Conservation (phyloP, 331 rosid genomes). For the Malus hybrid region DNA sequence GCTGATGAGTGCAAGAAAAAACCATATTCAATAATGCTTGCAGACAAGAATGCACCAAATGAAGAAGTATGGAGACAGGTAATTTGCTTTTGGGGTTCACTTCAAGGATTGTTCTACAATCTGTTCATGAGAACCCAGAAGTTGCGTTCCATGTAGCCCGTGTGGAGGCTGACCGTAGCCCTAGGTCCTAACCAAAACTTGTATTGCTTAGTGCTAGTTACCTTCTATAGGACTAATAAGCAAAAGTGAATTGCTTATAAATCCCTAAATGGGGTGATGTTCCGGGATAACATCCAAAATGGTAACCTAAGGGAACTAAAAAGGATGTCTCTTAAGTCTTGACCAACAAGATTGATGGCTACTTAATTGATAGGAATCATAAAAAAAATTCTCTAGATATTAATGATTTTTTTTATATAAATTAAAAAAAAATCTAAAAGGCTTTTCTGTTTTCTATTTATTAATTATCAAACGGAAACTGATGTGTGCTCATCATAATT, state of each 20-base stretch:
- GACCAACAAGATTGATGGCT: background rate
- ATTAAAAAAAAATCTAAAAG: no score
- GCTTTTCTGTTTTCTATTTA: background rate
- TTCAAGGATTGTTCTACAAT: background rate
- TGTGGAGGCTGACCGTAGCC: background rate
- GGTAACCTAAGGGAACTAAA: background rate
- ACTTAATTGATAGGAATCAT: background rate
- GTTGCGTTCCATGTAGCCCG: background rate
- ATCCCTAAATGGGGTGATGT: background rate
- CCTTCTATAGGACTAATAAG: background rate
- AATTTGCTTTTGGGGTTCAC: slow-evolving; percentile 14
- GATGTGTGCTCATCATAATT: slow-evolving; percentile 7
- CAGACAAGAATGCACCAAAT: slow-evolving; percentile 98
- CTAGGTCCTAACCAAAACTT: background rate
- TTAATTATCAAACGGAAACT: background rate
- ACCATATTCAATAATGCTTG: slow-evolving; percentile 89
- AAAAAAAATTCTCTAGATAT: background rate
- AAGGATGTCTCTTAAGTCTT: background rate
- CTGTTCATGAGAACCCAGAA: background rate
- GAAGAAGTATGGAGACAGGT: slow-evolving; percentile 96
- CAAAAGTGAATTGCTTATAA: background rate
- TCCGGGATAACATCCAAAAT: background rate
- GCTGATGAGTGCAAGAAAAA: slow-evolving; percentile 64
- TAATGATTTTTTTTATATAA: background rate
- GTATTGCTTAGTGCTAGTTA: background rate